Evolutionary conservation across 1,284 basidiomycete species (phyloP).

Genomic region (Kwoniella shivajii): DNA sequence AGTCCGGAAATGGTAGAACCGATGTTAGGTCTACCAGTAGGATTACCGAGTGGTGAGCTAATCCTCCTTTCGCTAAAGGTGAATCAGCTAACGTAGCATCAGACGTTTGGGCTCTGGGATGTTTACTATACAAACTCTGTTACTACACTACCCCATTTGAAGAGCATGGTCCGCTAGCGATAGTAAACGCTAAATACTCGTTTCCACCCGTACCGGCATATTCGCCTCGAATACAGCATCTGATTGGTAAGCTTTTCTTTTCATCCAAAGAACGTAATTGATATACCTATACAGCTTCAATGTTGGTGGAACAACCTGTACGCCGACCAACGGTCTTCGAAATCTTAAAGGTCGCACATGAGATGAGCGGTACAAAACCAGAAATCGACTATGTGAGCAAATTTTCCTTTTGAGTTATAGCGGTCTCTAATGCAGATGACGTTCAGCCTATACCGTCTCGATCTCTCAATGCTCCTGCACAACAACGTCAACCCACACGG

Average conservation of each 20-base stretch:
- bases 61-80: neutral
- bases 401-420: neutral
- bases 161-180: conserved; percentile 93
- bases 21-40: conserved; percentile 51
- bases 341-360: conserved; percentile 72
- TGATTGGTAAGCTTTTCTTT: conserved; percentile 71
- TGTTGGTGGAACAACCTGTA: conserved; percentile 81
- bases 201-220: conserved; percentile 92
- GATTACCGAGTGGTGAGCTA: conserved; percentile 58
- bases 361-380: conserved; percentile 79
- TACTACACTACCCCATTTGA: conserved; percentile 99
- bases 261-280: neutral
- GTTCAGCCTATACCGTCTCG: conserved; percentile 30
- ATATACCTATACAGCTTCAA: conserved; percentile 64
- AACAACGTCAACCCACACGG: conserved; percentile 8
- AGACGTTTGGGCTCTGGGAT: conserved; percentile 77
- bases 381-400: conserved; percentile 66
- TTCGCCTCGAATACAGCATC: conserved; percentile 76
- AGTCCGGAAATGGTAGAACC: conserved; percentile 97
- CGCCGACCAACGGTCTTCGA: conserved; percentile 82
- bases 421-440: neutral
- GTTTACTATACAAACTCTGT: conserved; percentile 79
- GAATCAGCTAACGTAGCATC: conserved; percentile 15
- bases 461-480: conserved; percentile 15
- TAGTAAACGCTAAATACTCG: conserved; percentile 93